Evolutionary conservation across 371 early-diverging fungal species (phyloP).

Genomic region (Lichtheimia hyalospora): DNA sequence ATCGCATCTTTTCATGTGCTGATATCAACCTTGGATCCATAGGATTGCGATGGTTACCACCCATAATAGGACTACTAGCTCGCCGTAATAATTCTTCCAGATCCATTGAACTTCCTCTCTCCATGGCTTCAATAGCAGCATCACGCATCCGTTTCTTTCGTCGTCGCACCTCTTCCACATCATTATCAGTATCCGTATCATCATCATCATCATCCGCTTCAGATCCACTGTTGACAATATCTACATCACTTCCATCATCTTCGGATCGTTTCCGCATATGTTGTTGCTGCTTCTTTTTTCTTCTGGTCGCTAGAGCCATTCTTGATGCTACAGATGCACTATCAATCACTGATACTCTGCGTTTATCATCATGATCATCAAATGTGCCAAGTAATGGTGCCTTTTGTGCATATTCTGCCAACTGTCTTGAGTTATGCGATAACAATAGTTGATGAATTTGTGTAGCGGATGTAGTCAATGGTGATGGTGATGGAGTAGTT

Average conservation of each 20-base stretch:
- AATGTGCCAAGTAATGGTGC: slow-evolving; percentile 34
- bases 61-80: slow-evolving; percentile 27
- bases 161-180: slow-evolving; percentile 33
- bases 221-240: slow-evolving; percentile 20
- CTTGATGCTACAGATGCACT: slow-evolving; percentile 1
- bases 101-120: slow-evolving; percentile 26
- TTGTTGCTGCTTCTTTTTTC: not conserved
- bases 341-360: slow-evolving; percentile 10
- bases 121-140: slow-evolving; percentile 40
- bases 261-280: slow-evolving; percentile 1
- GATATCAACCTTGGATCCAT: not conserved
- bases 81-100: slow-evolving; percentile 36
- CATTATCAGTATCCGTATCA: slow-evolving; percentile 32
- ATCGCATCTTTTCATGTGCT: not conserved
- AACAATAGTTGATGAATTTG: slow-evolving; percentile 21
- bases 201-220: slow-evolving; percentile 6
- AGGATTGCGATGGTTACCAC: not conserved
- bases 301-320: no score
- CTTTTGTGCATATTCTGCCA: slow-evolving; percentile 25
- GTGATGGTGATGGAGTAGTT: slow-evolving; percentile 9
- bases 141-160: slow-evolving; percentile 33
- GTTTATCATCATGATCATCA: slow-evolving; percentile 13
- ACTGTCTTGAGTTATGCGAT: slow-evolving; percentile 30
- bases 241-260: slow-evolving; percentile 25
- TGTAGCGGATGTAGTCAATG: slow-evolving; percentile 12